phyloP scores from a whole-genome alignment of 2,329 filamentous ascomycete species.

The Epicoccum sorghinum region DNA sequence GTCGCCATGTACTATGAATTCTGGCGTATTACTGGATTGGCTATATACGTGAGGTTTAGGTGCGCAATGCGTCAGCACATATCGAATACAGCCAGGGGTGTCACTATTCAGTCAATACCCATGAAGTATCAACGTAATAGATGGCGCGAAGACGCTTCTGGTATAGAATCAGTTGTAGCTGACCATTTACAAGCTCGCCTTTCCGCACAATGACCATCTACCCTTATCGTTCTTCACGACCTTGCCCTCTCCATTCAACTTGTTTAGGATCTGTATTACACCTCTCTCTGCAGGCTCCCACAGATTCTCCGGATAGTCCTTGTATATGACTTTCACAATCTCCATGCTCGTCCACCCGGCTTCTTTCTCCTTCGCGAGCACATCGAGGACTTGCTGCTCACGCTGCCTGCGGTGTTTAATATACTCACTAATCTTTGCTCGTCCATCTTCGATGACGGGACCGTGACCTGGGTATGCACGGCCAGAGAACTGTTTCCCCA shows the following conservation, averaged over 20 bases:
- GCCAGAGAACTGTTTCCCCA: slow-evolving; percentile 69
- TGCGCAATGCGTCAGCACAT: too few relatives aligned
- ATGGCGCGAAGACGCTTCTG: too few relatives aligned
- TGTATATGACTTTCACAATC: slow-evolving; percentile 87
- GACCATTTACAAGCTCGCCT: slow-evolving; percentile 37
- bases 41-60: too few relatives aligned
- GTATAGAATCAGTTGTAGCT: too few relatives aligned
- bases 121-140: too few relatives aligned
- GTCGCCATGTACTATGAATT: too few relatives aligned
- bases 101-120: too few relatives aligned
- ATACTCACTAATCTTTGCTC: slow-evolving; percentile 77
- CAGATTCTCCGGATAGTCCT: slow-evolving; percentile 75
- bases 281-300: slow-evolving; percentile 78
- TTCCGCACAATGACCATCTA: slow-evolving; percentile 44
- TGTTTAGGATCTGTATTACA: slow-evolving; percentile 77
- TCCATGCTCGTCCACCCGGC: slow-evolving; percentile 73
- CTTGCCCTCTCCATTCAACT: slow-evolving; percentile 76
- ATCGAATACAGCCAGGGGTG: too few relatives aligned
- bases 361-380: slow-evolving; percentile 39
- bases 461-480: slow-evolving; percentile 90
- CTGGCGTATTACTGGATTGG: too few relatives aligned
- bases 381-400: slow-evolving; percentile 59
- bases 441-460: slow-evolving; percentile 74
- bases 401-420: slow-evolving; percentile 79
- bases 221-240: slow-evolving; percentile 53